Percentiles rank a stretch among this genome's conserved stretches.
Conservation (phyloP, 2,329 filamentous ascomycete species). For the Thielaviopsis cerberus region DNA sequence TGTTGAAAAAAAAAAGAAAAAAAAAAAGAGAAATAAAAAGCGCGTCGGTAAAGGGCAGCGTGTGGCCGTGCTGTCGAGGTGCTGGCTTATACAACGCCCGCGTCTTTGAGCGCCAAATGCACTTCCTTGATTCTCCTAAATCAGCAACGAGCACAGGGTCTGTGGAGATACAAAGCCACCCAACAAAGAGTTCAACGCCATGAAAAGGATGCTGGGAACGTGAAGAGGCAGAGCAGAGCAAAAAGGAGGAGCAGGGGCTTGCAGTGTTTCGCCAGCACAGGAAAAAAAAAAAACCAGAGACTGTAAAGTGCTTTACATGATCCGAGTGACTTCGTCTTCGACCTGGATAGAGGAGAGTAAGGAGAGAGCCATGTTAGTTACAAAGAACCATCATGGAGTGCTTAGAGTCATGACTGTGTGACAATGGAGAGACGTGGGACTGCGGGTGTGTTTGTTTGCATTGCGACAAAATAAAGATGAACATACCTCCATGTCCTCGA, state of each 20-base stretch:
- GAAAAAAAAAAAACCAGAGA: neutral
- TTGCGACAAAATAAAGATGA: conserved; percentile 9
- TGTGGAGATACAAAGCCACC: neutral
- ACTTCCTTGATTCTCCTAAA: conserved; percentile 18
- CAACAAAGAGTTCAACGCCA: neutral
- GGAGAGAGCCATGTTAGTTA: conserved; percentile 9
- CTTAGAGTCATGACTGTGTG: neutral
- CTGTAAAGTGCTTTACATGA: conserved; percentile 44
- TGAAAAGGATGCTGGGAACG: neutral
- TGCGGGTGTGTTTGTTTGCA: neutral
- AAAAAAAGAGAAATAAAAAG: neutral
- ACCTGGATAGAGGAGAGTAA: conserved; percentile 33
- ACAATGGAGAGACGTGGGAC: neutral
- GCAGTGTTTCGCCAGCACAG: neutral
- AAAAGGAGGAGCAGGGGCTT: neutral
- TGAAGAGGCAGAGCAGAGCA: neutral
- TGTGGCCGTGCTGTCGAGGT: neutral
- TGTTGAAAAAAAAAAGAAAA: neutral
- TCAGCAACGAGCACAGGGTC: conserved; percentile 3
- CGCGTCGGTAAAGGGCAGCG: neutral
- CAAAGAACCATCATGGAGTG: conserved; percentile 7
- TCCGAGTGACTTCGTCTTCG: conserved; percentile 77
- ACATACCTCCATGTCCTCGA: conserved; percentile 98
- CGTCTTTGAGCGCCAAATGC: conserved; percentile 21
- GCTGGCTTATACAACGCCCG: conserved; percentile 23